Conservation (phyloP, 345 rosid species). For the Euphorbia lathyris region DNA sequence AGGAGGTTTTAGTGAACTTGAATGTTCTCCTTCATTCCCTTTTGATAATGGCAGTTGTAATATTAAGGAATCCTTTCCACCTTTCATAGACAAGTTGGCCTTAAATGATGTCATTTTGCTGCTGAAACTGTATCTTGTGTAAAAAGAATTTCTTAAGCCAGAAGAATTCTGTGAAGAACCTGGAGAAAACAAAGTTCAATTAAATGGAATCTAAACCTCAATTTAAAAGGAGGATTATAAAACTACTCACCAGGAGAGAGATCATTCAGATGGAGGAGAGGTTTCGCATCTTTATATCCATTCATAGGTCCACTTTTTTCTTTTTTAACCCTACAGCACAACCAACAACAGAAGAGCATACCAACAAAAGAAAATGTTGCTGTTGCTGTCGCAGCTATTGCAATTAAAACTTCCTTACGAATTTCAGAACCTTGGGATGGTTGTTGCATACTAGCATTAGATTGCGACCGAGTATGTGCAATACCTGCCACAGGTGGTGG, state of each 20-base stretch:
- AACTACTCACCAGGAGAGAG: constrained; percentile 18
- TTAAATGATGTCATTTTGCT: background rate
- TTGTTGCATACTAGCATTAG: constrained; percentile 2
- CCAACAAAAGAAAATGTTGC: constrained; percentile 24
- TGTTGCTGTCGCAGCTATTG: constrained; percentile 19
- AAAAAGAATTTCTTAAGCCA: constrained; percentile 6
- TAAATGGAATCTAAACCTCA: too few species aligned
- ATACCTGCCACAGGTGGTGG: constrained; percentile 8
- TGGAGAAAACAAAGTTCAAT: background rate
- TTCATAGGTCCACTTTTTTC: constrained; percentile 6
- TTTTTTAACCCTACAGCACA: constrained; percentile 3
- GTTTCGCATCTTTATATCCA: constrained; percentile 18
- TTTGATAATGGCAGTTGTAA: background rate
- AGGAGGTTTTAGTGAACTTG: constrained; percentile 22
- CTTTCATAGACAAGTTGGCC: constrained; percentile 1
- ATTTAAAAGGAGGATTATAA: background rate
- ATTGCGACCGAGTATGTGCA: constrained; percentile 26
- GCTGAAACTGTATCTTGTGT: constrained; percentile 3
- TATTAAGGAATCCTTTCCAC: background rate
- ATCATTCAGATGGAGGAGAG: constrained; percentile 24
- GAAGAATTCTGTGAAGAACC: constrained; percentile 22
- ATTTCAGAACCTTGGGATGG: background rate
- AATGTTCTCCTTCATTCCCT: constrained; percentile 9
- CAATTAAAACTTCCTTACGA: constrained; percentile 2
- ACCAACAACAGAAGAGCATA: constrained; percentile 22